Base-by-base conservation (phyloP, 345 rosid genomes). In the Melaleuca quinquenervia region DNA sequence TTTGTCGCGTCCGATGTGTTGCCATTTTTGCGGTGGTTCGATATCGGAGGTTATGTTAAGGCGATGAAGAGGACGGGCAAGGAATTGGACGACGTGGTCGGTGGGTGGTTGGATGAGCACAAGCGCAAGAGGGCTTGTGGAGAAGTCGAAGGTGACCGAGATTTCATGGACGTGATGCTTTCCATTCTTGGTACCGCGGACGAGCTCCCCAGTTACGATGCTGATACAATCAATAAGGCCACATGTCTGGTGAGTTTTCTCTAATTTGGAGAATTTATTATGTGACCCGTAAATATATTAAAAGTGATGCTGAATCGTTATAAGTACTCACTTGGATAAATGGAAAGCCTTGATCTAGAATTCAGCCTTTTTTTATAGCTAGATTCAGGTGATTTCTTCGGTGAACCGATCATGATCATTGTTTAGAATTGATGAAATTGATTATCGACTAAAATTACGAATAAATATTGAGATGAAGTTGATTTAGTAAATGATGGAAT, bases 101-200 rank as follows among this genome's bases (percentile, higher is more conserved):
- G 82, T n/a, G 88, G 87, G 11, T 90, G 92, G 93, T 26, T 94
- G 62, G 84, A 84, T 20, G 92, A 92, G 85, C 96, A 91, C 75
- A 89, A 90, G 27, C 83, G 49, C 8, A 89, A 52, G 85, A 92
- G 92, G 86, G 82, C 88, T 2, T 86, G 84, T 22, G 85, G 48
- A 49, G 26, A 45, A 51, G 82, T 22, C 16, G 84, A 11, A 36
- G 83, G 78, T 44, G 89, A 89, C 14, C 83, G 86, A 41, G 93
- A 92, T 54, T 94, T 94, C 86, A 90, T 93, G 29, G 94, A 92
- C 83, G 90, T 93, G 32, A 91, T 95, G 96, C 32, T 93, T 80
- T 87, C 94, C 6, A 29, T 84, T 5, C 87, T 92, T 53, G 88
- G 88, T 45, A 90, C 92, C 70, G 88, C 89, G 74, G 91, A 90